Evolutionary conservation across 1,284 basidiomycete genomes (phyloP).

Genomic region (Athelia sp.): DNA sequence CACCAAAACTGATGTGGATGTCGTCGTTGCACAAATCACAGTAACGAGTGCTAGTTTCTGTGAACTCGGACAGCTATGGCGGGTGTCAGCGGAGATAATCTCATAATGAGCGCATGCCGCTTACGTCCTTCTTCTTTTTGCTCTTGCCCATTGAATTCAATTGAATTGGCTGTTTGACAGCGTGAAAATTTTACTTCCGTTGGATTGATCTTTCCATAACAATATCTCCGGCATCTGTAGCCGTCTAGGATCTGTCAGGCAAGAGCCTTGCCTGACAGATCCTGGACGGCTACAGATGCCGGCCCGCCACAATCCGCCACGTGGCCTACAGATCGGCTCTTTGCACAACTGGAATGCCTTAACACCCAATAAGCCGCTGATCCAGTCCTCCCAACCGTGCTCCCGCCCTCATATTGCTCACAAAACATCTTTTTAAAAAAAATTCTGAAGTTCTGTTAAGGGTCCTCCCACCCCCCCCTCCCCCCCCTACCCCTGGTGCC

Average conservation of each 20-base stretch:
- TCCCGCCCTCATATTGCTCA: background rate
- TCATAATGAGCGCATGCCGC: background rate
- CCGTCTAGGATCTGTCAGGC: no score
- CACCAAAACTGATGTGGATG: background rate
- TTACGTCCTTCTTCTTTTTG: background rate
- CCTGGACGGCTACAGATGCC: background rate
- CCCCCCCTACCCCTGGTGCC: background rate
- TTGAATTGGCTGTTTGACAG: no score
- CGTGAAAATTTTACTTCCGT: no score
- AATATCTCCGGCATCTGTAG: no score
- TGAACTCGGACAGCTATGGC: background rate
- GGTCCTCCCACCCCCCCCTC: no score
- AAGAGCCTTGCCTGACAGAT: no score
- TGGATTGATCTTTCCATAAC: no score
- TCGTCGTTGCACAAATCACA: background rate
- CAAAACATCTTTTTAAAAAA: background rate
- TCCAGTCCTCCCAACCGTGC: background rate
- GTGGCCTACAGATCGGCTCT: background rate
- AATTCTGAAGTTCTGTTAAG: background rate
- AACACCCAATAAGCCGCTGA: background rate
- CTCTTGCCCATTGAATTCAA: no score
- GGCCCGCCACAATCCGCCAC: background rate
- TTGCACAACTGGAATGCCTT: background rate
- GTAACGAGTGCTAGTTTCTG: background rate
- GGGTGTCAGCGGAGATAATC: background rate